Evolutionary conservation across 2,329 filamentous ascomycete species (phyloP).

Genomic region (Penicillium sp.): DNA sequence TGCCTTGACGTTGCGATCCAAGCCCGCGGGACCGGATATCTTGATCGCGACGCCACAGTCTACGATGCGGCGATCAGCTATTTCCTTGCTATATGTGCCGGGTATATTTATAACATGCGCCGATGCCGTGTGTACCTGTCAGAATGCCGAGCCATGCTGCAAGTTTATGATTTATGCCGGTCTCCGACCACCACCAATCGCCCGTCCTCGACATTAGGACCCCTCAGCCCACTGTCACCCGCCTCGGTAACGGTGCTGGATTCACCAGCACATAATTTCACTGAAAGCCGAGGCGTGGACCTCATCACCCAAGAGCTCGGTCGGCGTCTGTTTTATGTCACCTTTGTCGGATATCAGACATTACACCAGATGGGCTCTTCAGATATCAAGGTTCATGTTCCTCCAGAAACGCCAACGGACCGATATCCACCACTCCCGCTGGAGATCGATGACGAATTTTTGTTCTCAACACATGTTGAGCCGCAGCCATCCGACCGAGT

Average conservation of each 20-base stretch:
- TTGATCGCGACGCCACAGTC: slow-evolving; percentile 41
- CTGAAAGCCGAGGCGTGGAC: slow-evolving; percentile 22
- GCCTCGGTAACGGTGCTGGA: slow-evolving; percentile 22
- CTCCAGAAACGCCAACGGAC: slow-evolving; percentile 70
- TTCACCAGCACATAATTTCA: slow-evolving; percentile 14
- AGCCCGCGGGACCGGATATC: slow-evolving; percentile 43
- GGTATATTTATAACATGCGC: slow-evolving; percentile 39
- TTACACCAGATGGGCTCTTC: slow-evolving; percentile 73
- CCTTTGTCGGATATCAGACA: slow-evolving; percentile 72
- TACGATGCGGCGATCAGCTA: slow-evolving; percentile 47
- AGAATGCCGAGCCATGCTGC: slow-evolving; percentile 43
- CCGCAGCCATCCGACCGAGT: slow-evolving; percentile 66
- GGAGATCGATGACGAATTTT: slow-evolving; percentile 81
- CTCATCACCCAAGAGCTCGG: slow-evolving; percentile 48
- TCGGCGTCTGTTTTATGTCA: slow-evolving; percentile 72
- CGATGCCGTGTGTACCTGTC: slow-evolving; percentile 42
- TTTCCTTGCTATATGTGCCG: slow-evolving; percentile 40
- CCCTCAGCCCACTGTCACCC: slow-evolving; percentile 22
- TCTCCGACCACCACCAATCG: slow-evolving; percentile 14
- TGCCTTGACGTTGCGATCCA: slow-evolving; percentile 45
- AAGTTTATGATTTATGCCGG: slow-evolving; percentile 39
- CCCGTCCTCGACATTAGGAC: slow-evolving; percentile 10
- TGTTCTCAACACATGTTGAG: slow-evolving; percentile 67
- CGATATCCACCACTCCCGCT: slow-evolving; percentile 76
- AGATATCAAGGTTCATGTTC: slow-evolving; percentile 69